These are phyloP conservation scores for Fusarium odoratissimum DNA, from an alignment of 2,329 filamentous ascomycete genomes.

Conservation along the genomic window DNA sequence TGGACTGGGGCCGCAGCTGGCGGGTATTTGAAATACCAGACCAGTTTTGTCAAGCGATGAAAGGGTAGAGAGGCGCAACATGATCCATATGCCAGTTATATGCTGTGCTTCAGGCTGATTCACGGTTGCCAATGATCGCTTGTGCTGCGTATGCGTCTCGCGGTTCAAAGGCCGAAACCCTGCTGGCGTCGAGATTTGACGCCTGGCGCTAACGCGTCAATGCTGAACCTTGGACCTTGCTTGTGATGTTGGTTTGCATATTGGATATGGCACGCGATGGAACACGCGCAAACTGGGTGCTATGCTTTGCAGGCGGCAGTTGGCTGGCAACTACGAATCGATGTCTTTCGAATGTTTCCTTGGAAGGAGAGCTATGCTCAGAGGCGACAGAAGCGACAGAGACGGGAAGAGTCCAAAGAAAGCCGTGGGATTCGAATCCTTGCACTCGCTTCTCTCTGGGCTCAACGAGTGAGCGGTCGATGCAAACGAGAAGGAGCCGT, in stretches of 20 bases:
- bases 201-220: slow-evolving; percentile 1
- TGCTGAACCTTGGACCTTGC: neutral
- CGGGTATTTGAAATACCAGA: slow-evolving; percentile 23
- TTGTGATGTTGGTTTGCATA: slow-evolving; percentile 1
- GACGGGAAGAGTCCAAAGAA: slow-evolving; percentile 34
- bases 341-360: slow-evolving; percentile 17
- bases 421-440: slow-evolving; percentile 45
- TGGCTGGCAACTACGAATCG: slow-evolving; percentile 3
- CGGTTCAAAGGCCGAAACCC: slow-evolving; percentile 18
- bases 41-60: slow-evolving; percentile 36
- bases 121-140: slow-evolving; percentile 30
- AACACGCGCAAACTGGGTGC: slow-evolving; percentile 11
- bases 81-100: slow-evolving; percentile 40
- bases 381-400: slow-evolving; percentile 28
- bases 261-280: neutral
- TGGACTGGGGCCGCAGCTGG: slow-evolving; percentile 42
- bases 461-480: slow-evolving; percentile 37
- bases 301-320: slow-evolving; percentile 33
- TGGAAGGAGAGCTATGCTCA: slow-evolving; percentile 24
- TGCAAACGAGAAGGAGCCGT: slow-evolving; percentile 32
- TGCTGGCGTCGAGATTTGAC: slow-evolving; percentile 8
- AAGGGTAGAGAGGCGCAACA: slow-evolving; percentile 33
- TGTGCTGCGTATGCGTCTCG: slow-evolving; percentile 30
- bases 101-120: slow-evolving; percentile 39
- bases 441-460: slow-evolving; percentile 38